phyloP scores from a whole-genome alignment of 1,284 basidiomycete genomes.

The Cryptococcus sp. region DNA sequence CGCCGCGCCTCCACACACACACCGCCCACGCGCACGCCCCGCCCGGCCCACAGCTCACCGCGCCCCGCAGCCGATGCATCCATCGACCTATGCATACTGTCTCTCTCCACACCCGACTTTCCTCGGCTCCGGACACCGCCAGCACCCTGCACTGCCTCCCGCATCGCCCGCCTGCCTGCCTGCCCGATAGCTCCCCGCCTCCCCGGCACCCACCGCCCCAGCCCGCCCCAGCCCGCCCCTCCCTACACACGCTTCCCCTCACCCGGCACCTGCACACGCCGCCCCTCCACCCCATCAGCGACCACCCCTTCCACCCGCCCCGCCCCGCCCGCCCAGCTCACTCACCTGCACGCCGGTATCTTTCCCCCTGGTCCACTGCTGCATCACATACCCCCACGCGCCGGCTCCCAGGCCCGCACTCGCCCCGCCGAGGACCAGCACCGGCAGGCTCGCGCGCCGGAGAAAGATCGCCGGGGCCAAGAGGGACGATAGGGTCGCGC shows the following conservation, averaged over 20 bases:
- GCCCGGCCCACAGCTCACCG: no score
- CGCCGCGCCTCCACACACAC: no score
- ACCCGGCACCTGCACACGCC: constrained; percentile 1
- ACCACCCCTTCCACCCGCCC: background rate
- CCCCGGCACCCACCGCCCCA: no score
- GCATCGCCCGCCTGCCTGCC: no score
- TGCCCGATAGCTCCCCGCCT: no score
- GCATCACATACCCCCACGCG: constrained; percentile 35
- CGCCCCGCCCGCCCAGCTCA: background rate
- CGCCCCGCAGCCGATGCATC: no score
- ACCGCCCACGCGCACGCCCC: no score
- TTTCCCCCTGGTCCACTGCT: constrained; percentile 32
- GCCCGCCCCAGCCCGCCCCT: no score
- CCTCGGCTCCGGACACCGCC: no score
- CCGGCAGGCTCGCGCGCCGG: constrained; percentile 33
- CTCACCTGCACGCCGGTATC: constrained; percentile 38
- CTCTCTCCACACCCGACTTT: no score
- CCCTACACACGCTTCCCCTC: constrained; percentile 6
- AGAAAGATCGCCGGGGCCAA: constrained; percentile 45
- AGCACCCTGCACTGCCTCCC: no score
- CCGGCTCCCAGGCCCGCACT: constrained; percentile 44
- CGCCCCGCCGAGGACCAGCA: constrained; percentile 42
- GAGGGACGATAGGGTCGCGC: constrained; percentile 38
- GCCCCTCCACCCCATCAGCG: background rate
- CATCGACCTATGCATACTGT: no score